Base-by-base conservation (phyloP, 768 basidiomycete species). In the Calocybe cyanea region DNA sequence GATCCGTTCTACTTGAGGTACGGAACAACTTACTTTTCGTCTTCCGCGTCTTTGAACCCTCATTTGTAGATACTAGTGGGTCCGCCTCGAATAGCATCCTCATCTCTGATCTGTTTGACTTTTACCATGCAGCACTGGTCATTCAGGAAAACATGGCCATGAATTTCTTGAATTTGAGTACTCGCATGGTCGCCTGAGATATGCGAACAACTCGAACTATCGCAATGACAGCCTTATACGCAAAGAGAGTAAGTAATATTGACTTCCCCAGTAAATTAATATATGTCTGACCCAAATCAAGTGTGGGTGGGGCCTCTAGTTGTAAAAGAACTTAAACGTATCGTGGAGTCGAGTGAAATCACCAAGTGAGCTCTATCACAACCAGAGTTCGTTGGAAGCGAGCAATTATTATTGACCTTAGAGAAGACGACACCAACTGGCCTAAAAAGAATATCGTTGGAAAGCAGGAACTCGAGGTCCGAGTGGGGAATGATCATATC, bases 171-270 rank as follows among this genome's bases (percentile, higher is more conserved):
- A 99, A 64, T 99, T 98, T 58, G 95, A 98, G 66, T 97, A 97
- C 71, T 87, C 91, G 11, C 90, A 94, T 71, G 95, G 95, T 31
- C 85, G 95, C 54, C 77, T 98, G 45, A 81, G 96, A 55, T 99
- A 98, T 64, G 96, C 96, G 51, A 95, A 98, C 75, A 98, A 98
- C 75, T 97, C 95, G 8, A 99, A 99, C 68, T 99, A 99, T 70
- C 74, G 96, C 24, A 98, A 98, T 58, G 96, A 99, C 70, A 88
- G 86, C 64, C 71, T 99, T 39, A 98, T 99, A 63, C 81, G 95
- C 51, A 98, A 98, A 89, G 96, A 99, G 69, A 96, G 94, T 96
- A 56, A 58, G 92, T 77, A 15, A 10, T 46, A 2, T 21, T 34
- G 17, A 14, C 7, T 18, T 35, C 34, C n/a, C n/a, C n/a, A n/a